Percentiles rank a stretch among this genome's conserved stretches.
Conservation (phyloP, 2,329 filamentous ascomycete species). For the Pestalotiopsis sp. region DNA sequence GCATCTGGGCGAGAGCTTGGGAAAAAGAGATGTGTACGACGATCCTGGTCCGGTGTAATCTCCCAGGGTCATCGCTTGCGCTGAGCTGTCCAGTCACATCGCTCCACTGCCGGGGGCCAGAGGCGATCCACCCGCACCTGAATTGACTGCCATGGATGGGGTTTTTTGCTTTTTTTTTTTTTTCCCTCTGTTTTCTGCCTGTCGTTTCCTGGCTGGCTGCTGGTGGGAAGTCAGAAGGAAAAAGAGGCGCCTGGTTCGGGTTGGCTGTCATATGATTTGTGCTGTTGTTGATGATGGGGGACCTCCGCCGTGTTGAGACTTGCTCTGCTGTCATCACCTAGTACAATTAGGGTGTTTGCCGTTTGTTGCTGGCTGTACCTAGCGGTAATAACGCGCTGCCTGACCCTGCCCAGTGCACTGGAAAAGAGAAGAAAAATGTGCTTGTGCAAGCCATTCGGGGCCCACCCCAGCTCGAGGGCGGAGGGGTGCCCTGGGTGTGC, state of each 20-base stretch:
- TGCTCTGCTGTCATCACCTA: no score
- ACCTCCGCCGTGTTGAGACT: neutral
- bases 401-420: neutral
- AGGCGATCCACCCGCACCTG: slow-evolving; percentile 7
- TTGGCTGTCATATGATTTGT: neutral
- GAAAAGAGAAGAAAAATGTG: neutral
- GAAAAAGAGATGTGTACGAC: slow-evolving; percentile 6
- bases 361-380: no score
- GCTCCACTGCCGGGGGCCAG: slow-evolving; percentile 1
- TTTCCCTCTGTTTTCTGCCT: neutral
- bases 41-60: slow-evolving; percentile 25
- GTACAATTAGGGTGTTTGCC: no score
- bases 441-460: neutral
- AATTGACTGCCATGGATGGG: neutral
- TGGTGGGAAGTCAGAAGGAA: neutral
- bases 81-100: slow-evolving; percentile 6
- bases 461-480: neutral
- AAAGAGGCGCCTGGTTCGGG: neutral
- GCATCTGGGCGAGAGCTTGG: neutral
- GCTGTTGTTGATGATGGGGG: neutral
- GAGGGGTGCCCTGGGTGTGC: neutral
- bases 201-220: neutral
- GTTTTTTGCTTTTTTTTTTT: neutral
- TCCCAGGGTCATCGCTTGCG: slow-evolving; percentile 25
- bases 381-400: neutral